Conservation (phyloP, 2,329 filamentous ascomycete genomes). For the Hymenoscyphus infarciens region DNA sequence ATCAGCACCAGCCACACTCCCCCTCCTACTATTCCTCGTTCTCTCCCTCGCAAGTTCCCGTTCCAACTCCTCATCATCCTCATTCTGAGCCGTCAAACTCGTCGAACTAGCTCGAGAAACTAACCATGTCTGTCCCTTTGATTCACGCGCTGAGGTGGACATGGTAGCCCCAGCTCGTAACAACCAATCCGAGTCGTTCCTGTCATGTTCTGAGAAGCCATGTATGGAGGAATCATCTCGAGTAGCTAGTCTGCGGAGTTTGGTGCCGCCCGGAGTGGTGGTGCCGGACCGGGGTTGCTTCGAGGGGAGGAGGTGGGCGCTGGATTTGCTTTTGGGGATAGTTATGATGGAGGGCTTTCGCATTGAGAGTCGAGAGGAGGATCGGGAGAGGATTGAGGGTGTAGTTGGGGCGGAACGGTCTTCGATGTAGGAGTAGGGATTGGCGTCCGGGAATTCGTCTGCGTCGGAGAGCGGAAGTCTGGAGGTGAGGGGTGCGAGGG, state of each 20-base stretch:
- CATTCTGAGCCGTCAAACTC: slow-evolving; percentile 50
- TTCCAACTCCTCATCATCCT: slow-evolving; percentile 53
- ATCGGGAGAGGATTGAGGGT: slow-evolving; percentile 58
- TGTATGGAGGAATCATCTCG: slow-evolving; percentile 29
- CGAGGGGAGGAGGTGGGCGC: slow-evolving; percentile 47
- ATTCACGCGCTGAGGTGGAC: slow-evolving; percentile 59
- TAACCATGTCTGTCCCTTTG: slow-evolving; percentile 67
- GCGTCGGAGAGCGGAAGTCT: slow-evolving; percentile 56
- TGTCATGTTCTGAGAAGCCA: slow-evolving; percentile 36
- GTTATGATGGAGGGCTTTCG: slow-evolving; percentile 34
- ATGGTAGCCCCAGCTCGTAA: slow-evolving; percentile 60
- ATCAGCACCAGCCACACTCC: slow-evolving; percentile 29
- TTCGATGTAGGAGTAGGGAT: slow-evolving; percentile 54
- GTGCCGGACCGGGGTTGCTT: slow-evolving; percentile 30
- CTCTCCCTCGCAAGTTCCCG: slow-evolving; percentile 50
- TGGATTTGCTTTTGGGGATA: slow-evolving; percentile 60
- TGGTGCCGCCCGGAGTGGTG: slow-evolving; percentile 26
- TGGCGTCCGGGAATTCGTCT: slow-evolving; percentile 41
- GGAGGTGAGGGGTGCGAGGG: slow-evolving; percentile 61
- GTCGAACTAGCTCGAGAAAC: slow-evolving; percentile 63
- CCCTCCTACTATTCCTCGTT: slow-evolving; percentile 30
- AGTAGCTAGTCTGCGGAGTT: slow-evolving; percentile 22
- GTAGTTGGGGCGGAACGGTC: slow-evolving; percentile 62
- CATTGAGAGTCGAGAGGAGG: slow-evolving; percentile 49
- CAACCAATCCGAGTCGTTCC: slow-evolving; percentile 60